phyloP scores from a whole-genome alignment of 805 yeast species.

The Myxozyma neglecta region DNA sequence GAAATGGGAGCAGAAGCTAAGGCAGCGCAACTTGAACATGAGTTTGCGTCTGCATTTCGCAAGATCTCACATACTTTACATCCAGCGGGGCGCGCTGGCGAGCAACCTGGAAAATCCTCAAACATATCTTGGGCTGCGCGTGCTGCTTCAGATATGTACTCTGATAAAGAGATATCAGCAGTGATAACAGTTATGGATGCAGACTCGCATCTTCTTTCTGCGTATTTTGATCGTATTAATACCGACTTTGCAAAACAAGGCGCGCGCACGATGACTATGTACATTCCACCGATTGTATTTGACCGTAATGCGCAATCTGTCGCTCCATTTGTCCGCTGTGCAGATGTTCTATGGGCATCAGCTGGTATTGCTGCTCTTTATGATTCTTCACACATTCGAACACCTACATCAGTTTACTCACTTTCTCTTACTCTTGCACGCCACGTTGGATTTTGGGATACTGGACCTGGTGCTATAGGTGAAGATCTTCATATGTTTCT shows the following conservation, averaged over 20 bases:
- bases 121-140: constrained; percentile 33
- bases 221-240: constrained; percentile 23
- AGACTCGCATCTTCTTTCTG: constrained; percentile 29
- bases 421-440: constrained; percentile 27
- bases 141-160: constrained; percentile 9
- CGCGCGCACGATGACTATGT: constrained; percentile 13
- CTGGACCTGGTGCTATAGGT: constrained; percentile 32
- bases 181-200: constrained; percentile 33
- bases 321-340: constrained; percentile 31
- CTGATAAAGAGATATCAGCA: not conserved
- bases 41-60: constrained; percentile 17
- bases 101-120: constrained; percentile 32
- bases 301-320: constrained; percentile 32
- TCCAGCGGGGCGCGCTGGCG: constrained; percentile 25
- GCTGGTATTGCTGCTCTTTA: constrained; percentile 32
- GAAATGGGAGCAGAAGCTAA: constrained; percentile 20
- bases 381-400: constrained; percentile 19
- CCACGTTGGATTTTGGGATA: constrained; percentile 32
- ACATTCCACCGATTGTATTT: constrained; percentile 30
- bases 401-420: constrained; percentile 33
- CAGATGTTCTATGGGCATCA: constrained; percentile 32
- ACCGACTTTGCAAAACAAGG: constrained; percentile 2
- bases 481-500: constrained; percentile 34
- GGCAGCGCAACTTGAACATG: constrained; percentile 11
- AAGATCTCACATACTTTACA: constrained; percentile 25